Evolutionary conservation across 495 filamentous ascomycete species (phyloP).

Genomic region (Neurospora sp.): DNA sequence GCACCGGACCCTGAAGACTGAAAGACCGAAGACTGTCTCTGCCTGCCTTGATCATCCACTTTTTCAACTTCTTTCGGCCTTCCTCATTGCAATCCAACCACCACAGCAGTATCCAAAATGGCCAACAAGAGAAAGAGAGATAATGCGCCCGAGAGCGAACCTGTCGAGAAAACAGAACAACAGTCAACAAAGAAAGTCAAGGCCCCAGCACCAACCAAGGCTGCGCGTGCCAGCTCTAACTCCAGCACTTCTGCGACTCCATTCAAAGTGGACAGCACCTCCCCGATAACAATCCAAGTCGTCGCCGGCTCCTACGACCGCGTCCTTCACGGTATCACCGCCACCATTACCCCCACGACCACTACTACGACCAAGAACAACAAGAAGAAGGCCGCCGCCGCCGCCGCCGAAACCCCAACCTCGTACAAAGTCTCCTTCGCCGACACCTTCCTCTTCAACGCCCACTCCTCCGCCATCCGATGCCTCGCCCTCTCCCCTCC

Average conservation of each 20-base stretch:
- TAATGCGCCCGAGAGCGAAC: constrained; percentile 16
- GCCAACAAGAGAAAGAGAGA: constrained; percentile 64
- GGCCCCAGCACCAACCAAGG: constrained; percentile 4
- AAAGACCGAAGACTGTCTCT: constrained; percentile 1
- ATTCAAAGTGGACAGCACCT: constrained; percentile 18
- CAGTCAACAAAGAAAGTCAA: constrained; percentile 31
- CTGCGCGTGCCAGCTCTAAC: constrained; percentile 1
- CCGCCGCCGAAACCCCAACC: not conserved
- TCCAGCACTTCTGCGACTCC: not conserved
- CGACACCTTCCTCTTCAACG: constrained; percentile 93
- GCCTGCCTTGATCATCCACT: not conserved
- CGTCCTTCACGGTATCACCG: constrained; percentile 83
- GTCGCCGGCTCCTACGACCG: constrained; percentile 92
- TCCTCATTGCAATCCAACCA: constrained; percentile 1
- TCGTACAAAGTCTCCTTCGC: constrained; percentile 54
- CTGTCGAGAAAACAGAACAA: constrained; percentile 7
- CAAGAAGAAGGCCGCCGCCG: constrained; percentile 1
- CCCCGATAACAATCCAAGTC: constrained; percentile 63
- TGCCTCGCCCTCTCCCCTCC: constrained; percentile 80
- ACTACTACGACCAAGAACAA: constrained; percentile 1
- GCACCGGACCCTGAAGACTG: not conserved
- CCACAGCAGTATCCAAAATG: constrained; percentile 36
- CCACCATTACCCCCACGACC: constrained; percentile 42
- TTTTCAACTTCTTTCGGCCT: not conserved
- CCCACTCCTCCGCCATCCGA: constrained; percentile 81